Evolutionary conservation across 768 basidiomycete genomes (phyloP).

Genomic region (Gautieria morchelliformis): DNA sequence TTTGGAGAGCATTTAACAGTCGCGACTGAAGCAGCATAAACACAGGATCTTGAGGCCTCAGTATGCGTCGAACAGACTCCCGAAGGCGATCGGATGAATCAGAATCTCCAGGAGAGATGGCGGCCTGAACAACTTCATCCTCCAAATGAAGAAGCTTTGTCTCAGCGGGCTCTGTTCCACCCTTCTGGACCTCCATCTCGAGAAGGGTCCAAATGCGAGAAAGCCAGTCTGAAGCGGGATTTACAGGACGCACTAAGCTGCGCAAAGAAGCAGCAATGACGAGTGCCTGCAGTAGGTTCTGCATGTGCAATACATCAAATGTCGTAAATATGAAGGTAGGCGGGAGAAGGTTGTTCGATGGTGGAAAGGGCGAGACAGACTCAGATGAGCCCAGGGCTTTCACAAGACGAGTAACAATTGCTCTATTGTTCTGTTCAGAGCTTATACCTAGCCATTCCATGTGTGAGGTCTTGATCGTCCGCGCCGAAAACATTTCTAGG

Average conservation of each 20-base stretch:
- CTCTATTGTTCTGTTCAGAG: slow-evolving; percentile 14
- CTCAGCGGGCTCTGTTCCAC: slow-evolving; percentile 17
- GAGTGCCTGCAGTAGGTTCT: slow-evolving; percentile 65
- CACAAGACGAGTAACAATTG: slow-evolving; percentile 28
- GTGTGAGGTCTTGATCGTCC: slow-evolving; percentile 20
- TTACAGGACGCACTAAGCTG: slow-evolving; percentile 35
- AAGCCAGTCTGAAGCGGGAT: slow-evolving; percentile 33
- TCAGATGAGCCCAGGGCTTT: slow-evolving; percentile 35
- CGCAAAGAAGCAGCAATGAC: slow-evolving; percentile 54
- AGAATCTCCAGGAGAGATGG: slow-evolving; percentile 14
- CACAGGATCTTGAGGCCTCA: slow-evolving; percentile 55
- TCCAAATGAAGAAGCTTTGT: slow-evolving; percentile 61
- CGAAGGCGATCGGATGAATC: slow-evolving; percentile 47
- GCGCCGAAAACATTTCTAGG: slow-evolving; percentile 38
- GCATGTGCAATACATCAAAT: slow-evolving; percentile 44
- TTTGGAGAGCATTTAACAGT: slow-evolving; percentile 33
- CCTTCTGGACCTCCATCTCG: slow-evolving; percentile 37
- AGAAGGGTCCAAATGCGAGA: slow-evolving; percentile 59
- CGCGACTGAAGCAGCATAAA: slow-evolving; percentile 55
- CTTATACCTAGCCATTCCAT: slow-evolving; percentile 18
- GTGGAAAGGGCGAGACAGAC: slow-evolving; percentile 21
- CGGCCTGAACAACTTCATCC: slow-evolving; percentile 58
- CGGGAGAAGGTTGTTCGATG: slow-evolving; percentile 39
- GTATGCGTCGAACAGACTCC: slow-evolving; percentile 50
- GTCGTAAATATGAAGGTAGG: slow-evolving; percentile 56